Base-by-base conservation (phyloP, 495 filamentous ascomycete genomes). In the Aspergillus nidulans region DNA sequence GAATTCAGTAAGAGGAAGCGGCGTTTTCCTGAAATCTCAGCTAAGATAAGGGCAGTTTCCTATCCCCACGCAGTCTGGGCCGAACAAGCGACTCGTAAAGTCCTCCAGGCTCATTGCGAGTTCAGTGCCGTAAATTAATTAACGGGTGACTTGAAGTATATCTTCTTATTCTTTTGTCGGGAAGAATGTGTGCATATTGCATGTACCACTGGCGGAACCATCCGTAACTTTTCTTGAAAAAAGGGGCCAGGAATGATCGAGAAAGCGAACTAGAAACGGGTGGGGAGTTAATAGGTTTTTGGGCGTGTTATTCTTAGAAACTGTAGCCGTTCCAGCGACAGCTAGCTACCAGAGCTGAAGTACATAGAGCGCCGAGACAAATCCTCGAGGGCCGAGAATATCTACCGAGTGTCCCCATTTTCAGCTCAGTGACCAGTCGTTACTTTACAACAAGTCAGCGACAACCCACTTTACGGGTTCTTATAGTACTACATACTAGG, bases 381-480 rank as follows among this genome's bases (percentile, higher is more conserved):
- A 16, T 18, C n/a, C 36, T 4, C 21, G 34, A 49, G 46, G 43
- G 25, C 44, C 43, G 49, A 56, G 46, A 49, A 56, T 56, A 59
- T 49, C 36, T 7, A 24, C 12, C 8, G 9, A 21, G 15, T 45
- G 19, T 57, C 25, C 45, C 49, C 52, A 53, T 53, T 52, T 53
- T 58, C 49, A 51, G 36, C n/a, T 28, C 41, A 6, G 20, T 42
- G 4, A 23, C 21, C 49, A 45, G 49, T 38, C 30, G 44, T 43
- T 56, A 34, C 50, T 32, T 45, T 36, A 53, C 40, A 44, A 45
- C 41, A 26, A 52, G 32, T 28, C n/a, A 32, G 30, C 26, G 9
- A 34, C 30, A 34, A 12, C 30, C 30, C 30, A 34, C 30, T 12
- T 12, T 34, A 34, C 30, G 26, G n/a, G n/a, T n/a, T n/a, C n/a